Evolutionary conservation across 768 basidiomycete species (phyloP).

Genomic region (Symmetrospora coprosmae): DNA sequence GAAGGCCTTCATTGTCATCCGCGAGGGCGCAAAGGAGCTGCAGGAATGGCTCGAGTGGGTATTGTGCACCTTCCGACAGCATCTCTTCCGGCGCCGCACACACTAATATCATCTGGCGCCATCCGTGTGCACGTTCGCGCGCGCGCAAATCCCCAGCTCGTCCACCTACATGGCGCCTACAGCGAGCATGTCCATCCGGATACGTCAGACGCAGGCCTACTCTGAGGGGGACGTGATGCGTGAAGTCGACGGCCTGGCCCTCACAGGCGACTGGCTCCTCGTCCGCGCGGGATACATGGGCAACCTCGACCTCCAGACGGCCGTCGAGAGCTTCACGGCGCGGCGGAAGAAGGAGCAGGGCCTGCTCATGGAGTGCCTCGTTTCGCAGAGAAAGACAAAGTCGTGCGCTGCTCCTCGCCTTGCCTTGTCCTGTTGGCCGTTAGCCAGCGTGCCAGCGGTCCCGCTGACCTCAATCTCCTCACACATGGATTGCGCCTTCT

Average conservation of each 20-base stretch:
- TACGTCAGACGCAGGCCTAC: constrained; percentile 72
- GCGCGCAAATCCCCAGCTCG: no score
- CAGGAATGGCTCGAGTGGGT: constrained; percentile 69
- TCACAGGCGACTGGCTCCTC: constrained; percentile 81
- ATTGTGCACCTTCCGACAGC: neutral
- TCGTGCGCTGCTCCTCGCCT: constrained; percentile 18
- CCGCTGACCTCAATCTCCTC: no score
- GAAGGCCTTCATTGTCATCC: constrained; percentile 87
- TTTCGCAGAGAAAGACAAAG: constrained; percentile 8
- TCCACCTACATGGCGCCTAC: constrained; percentile 61
- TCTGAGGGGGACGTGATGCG: constrained; percentile 85
- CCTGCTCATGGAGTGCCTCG: constrained; percentile 63
- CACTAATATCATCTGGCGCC: neutral
- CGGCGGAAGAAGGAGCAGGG: constrained; percentile 71
- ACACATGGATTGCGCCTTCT: neutral
- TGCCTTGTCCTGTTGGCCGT: no score
- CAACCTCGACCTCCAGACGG: constrained; percentile 77
- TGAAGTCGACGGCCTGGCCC: constrained; percentile 78
- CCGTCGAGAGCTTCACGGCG: constrained; percentile 66
- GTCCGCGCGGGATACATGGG: constrained; percentile 85
- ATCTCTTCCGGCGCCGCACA: neutral
- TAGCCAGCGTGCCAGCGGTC: no score
- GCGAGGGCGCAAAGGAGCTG: constrained; percentile 62
- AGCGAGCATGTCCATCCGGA: constrained; percentile 66
- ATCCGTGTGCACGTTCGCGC: no score